Evolutionary conservation across 768 basidiomycete species (phyloP).

Genomic region (Trametes meyenii): DNA sequence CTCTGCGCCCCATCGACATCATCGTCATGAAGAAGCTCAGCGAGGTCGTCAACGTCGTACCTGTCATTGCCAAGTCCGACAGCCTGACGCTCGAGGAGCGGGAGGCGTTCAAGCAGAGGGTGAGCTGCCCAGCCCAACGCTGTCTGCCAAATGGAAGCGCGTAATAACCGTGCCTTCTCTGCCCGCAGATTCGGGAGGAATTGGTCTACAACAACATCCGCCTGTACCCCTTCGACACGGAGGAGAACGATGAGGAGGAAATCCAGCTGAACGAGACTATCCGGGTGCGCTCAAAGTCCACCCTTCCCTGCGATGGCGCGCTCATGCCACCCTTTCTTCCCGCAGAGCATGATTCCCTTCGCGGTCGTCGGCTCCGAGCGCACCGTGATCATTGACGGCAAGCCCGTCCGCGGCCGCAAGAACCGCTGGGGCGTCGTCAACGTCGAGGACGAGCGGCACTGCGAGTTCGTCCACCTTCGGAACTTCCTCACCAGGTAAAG

Average conservation of each 20-base stretch:
- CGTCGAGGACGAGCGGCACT: constrained; percentile 94
- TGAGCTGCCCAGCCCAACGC: constrained; percentile 34
- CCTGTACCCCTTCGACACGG: constrained; percentile 95
- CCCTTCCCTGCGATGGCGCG: neutral
- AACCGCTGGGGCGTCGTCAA: constrained; percentile 99
- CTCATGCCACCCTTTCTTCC: neutral
- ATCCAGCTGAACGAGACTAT: constrained; percentile 87
- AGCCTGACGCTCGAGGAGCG: constrained; percentile 92
- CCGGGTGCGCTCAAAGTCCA: constrained; percentile 59
- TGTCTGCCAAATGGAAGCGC: constrained; percentile 12
- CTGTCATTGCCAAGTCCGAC: constrained; percentile 98
- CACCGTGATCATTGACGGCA: constrained; percentile 94
- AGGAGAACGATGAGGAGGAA: constrained; percentile 94
- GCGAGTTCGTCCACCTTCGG: constrained; percentile 96
- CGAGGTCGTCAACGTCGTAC: constrained; percentile 98
- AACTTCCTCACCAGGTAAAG: constrained; percentile 89
- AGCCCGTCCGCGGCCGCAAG: constrained; percentile 92
- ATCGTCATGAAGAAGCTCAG: constrained; percentile 99
- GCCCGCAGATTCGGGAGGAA: constrained; percentile 87
- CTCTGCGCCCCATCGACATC: constrained; percentile 93
- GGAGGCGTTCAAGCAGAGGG: constrained; percentile 90
- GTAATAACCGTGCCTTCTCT: neutral
- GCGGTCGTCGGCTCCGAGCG: constrained; percentile 97
- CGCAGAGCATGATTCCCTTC: constrained; percentile 91
- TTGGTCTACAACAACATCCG: constrained; percentile 90